A percentile compares a stretch with the other conserved stretches of the same genome.
These are phyloP conservation scores for Ceratocystis papillata DNA, from an alignment of 2,329 filamentous ascomycete species.

Conservation along the genomic window DNA sequence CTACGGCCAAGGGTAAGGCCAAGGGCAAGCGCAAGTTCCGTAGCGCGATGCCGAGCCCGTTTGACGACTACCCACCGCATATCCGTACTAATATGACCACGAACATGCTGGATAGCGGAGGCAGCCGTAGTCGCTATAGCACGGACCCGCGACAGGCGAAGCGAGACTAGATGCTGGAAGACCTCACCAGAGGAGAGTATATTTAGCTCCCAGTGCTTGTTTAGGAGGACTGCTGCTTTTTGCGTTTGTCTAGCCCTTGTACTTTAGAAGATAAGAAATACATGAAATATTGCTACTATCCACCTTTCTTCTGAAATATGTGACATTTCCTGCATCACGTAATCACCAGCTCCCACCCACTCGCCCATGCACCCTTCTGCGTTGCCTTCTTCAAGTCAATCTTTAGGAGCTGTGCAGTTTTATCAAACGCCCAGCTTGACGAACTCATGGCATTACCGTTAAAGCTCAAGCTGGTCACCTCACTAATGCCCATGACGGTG, in stretches of 20 bases:
- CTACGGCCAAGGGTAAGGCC: neutral
- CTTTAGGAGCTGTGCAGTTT: conserved; percentile 38
- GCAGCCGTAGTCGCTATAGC: neutral
- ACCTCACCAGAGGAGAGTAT: neutral
- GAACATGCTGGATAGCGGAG: neutral
- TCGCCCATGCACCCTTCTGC: conserved; percentile 46
- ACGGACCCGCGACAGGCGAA: neutral
- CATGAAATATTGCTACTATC: no score
- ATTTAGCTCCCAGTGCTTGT: no score
- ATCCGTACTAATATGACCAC: conserved; percentile 27
- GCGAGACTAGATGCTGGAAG: neutral
- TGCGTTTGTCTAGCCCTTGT: no score
- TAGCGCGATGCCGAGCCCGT: conserved; percentile 19
- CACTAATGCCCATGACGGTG: conserved; percentile 48
- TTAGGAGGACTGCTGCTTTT: no score
- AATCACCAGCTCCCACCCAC: conserved; percentile 39
- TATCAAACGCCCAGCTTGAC: conserved; percentile 39
- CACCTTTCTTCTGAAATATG: no score
- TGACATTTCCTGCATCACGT: neutral
- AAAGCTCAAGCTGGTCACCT: conserved; percentile 39
- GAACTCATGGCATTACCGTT: conserved; percentile 39
- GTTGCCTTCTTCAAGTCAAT: conserved; percentile 43
- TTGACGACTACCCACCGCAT: conserved; percentile 23
- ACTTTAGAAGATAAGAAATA: no score
- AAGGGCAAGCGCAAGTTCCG: conserved; percentile 23